phyloP scores from a whole-genome alignment of 139 green algal species.

The Tetraselmis chui region DNA sequence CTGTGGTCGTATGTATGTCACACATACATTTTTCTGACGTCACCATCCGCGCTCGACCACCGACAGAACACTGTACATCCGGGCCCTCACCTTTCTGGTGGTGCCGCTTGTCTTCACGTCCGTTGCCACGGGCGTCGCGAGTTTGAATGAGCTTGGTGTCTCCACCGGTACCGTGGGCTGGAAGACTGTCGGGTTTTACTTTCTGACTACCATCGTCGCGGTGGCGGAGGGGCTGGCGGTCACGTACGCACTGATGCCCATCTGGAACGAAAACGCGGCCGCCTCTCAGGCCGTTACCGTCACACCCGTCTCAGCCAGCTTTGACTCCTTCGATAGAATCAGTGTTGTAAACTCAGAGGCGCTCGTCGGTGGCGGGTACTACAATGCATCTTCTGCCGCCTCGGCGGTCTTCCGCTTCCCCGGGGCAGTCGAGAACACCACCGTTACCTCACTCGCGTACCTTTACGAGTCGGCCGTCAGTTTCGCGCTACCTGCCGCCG shows the following conservation, averaged over 20 bases:
- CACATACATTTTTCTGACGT: too few relatives aligned
- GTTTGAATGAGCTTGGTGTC: not conserved
- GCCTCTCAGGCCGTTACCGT: too few relatives aligned
- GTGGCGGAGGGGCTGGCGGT: not conserved
- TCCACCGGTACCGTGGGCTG: not conserved
- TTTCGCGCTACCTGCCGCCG: not conserved
- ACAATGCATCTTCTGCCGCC: not conserved
- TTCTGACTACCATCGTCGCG: not conserved
- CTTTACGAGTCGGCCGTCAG: not conserved
- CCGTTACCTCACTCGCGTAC: not conserved
- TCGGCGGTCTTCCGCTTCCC: not conserved
- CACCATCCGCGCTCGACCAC: too few relatives aligned
- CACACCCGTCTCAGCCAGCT: too few relatives aligned
- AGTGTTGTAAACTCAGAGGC: too few relatives aligned
- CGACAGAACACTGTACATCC: not conserved
- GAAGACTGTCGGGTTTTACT: not conserved
- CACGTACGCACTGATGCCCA: not conserved
- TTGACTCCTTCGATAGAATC: too few relatives aligned
- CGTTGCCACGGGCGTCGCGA: not conserved
- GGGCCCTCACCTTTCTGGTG: not conserved
- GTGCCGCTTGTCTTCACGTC: not conserved
- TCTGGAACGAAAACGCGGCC: not conserved
- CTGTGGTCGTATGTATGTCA: too few relatives aligned
- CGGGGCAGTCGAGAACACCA: not conserved
- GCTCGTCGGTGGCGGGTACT: too few relatives aligned